A percentile compares a stretch with the other conserved stretches of the same genome.
Conservation (phyloP, 2,329 filamentous ascomycete species). For the Pezicula rhizophila region DNA sequence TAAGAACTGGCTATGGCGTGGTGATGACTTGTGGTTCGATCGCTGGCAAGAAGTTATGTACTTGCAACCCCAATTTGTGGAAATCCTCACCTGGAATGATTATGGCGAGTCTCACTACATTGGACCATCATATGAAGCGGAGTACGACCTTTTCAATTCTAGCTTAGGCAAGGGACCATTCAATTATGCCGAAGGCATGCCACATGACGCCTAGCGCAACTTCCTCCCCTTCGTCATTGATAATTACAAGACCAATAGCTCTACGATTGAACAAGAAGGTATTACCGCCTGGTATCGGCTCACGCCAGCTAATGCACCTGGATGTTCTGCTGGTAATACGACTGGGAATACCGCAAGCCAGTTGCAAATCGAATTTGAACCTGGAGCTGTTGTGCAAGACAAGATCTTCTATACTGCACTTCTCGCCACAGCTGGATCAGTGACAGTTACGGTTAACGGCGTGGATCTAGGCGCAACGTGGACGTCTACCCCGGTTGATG, state of each 20-base stretch:
- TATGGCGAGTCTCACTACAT: conserved; percentile 46
- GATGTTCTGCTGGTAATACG: background rate
- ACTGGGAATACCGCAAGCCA: conserved; percentile 5
- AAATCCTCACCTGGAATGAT: too few relatives aligned
- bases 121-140: conserved; percentile 32
- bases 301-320: background rate
- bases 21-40: conserved; percentile 52
- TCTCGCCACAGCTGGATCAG: background rate
- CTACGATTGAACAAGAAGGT: background rate
- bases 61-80: conserved; percentile 37
- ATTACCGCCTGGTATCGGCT: background rate
- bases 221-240: too few relatives aligned
- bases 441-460: background rate
- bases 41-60: conserved; percentile 44
- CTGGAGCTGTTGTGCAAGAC: background rate
- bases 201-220: conserved; percentile 43
- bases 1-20: conserved; percentile 55
- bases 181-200: conserved; percentile 37
- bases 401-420: conserved; percentile 3
- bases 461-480: background rate
- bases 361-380: background rate
- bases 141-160: background rate
- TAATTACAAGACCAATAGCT: too few relatives aligned
- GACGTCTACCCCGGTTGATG: background rate
- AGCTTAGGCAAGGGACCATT: conserved; percentile 31